A percentile compares a stretch with the other conserved stretches of the same genome.
Conservation (phyloP, 2,329 filamentous ascomycete genomes). For the Plectosphaerella sp. region DNA sequence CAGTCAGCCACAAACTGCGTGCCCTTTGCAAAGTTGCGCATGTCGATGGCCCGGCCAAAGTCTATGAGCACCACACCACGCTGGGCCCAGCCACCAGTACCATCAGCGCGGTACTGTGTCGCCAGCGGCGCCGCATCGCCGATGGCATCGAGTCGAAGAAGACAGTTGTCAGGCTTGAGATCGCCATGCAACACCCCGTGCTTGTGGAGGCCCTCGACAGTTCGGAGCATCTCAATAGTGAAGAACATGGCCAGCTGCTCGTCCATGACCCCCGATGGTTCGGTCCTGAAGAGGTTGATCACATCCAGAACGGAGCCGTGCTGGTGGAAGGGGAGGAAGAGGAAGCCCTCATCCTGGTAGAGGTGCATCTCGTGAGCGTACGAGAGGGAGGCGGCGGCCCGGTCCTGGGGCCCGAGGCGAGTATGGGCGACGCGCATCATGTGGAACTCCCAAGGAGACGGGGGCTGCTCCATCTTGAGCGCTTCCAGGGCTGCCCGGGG, state of each 20-base stretch:
- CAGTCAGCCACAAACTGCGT: conserved; percentile 94
- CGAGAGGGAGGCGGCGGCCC: conserved; percentile 73
- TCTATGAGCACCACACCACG: conserved; percentile 88
- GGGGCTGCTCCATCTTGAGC: conserved; percentile 89
- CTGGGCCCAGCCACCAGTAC: conserved; percentile 70
- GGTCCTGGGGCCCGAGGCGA: conserved; percentile 66
- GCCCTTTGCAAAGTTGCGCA: conserved; percentile 72
- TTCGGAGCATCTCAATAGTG: conserved; percentile 83
- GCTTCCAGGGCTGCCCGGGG: conserved; percentile 67
- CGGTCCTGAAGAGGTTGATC: conserved; percentile 77
- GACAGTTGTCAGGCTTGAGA: conserved; percentile 91
- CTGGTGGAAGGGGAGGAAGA: conserved; percentile 81
- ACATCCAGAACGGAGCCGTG: conserved; percentile 94
- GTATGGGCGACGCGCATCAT: conserved; percentile 81
- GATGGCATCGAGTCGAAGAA: conserved; percentile 69
- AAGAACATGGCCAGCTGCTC: conserved; percentile 95
- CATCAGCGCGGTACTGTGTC: conserved; percentile 66
- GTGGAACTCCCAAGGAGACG: conserved; percentile 91
- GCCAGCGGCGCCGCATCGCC: conserved; percentile 41
- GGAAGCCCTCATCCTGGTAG: conserved; percentile 83
- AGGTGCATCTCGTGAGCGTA: conserved; percentile 87
- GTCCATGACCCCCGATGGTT: conserved; percentile 74
- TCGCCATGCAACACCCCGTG: conserved; percentile 85
- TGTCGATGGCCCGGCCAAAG: conserved; percentile 91
- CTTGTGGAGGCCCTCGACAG: conserved; percentile 78